Conservation (phyloP, 1,139 yeast genomes). For the Yamadazyma diddensiae region DNA sequence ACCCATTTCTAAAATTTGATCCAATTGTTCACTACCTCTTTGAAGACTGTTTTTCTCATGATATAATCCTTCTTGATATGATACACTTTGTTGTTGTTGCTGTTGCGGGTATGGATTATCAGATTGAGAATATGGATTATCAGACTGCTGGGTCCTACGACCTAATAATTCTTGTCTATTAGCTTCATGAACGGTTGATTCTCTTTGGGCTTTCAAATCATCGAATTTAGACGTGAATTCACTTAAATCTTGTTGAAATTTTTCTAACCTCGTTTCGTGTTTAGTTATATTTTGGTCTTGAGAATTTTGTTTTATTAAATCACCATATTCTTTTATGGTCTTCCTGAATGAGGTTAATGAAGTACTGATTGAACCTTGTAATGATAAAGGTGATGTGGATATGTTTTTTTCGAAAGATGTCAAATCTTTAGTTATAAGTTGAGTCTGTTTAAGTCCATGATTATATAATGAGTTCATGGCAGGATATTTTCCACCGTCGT, state of each 20-base stretch:
- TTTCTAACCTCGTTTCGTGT: constrained; percentile 59
- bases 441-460: constrained; percentile 86
- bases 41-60: constrained; percentile 65
- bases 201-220: constrained; percentile 62
- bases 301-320: constrained; percentile 58
- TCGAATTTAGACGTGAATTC: constrained; percentile 60
- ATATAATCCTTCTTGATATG: constrained; percentile 63
- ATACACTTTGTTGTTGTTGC: constrained; percentile 27
- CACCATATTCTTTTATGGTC: constrained; percentile 75
- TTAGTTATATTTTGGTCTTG: constrained; percentile 57
- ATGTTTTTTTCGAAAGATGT: constrained; percentile 64
- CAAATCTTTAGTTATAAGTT: constrained; percentile 66
- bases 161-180: constrained; percentile 63
- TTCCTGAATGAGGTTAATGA: constrained; percentile 72
- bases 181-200: constrained; percentile 51
- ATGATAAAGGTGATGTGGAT: constrained; percentile 66
- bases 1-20: constrained; percentile 88
- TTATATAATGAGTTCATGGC: constrained; percentile 78
- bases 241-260: constrained; percentile 57
- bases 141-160: constrained; percentile 47
- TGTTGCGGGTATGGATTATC: constrained; percentile 16
- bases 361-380: constrained; percentile 83
- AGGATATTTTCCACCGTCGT: too few species aligned
- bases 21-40: constrained; percentile 78
- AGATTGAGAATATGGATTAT: constrained; percentile 56